Evolutionary conservation across 2,329 filamentous ascomycete species (phyloP).

Genomic region (Lojkania enalia): DNA sequence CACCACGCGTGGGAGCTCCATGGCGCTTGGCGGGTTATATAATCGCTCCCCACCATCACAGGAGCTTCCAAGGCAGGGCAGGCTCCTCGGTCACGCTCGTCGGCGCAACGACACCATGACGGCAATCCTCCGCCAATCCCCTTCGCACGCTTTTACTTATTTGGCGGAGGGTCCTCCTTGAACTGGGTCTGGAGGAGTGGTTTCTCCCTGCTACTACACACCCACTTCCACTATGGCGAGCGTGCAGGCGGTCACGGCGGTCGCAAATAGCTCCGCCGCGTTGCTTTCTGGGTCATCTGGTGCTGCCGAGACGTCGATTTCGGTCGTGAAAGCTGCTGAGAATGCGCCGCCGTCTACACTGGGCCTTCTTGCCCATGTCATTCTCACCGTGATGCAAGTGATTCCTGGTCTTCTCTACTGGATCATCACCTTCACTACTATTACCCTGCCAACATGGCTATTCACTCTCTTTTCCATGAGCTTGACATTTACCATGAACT

Average conservation of each 20-base stretch:
- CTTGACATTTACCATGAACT: constrained; percentile 97
- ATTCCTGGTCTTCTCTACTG: constrained; percentile 70
- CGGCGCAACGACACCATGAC: constrained; percentile 9
- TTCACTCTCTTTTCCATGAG: constrained; percentile 91
- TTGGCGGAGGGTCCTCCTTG: constrained; percentile 15
- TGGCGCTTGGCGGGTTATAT: too few species aligned
- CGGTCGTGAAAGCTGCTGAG: constrained; percentile 27
- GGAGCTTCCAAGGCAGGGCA: constrained; percentile 4
- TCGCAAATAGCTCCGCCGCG: constrained; percentile 17
- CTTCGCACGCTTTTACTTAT: constrained; percentile 1
- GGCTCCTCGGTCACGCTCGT: not conserved
- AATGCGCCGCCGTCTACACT: constrained; percentile 35
- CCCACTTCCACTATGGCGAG: constrained; percentile 29
- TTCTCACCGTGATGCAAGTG: constrained; percentile 55
- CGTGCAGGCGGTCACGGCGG: constrained; percentile 23
- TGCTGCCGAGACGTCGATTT: constrained; percentile 23
- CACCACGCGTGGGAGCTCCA: not conserved
- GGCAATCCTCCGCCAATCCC: not conserved
- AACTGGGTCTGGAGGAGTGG: constrained; percentile 1
- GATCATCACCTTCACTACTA: constrained; percentile 80
- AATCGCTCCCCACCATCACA: not conserved
- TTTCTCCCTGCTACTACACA: not conserved
- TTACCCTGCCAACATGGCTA: constrained; percentile 85
- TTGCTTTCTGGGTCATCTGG: constrained; percentile 19
- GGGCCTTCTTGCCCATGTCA: constrained; percentile 53